Evolutionary conservation across 108 stramenopile species (phyloP).

Genomic region (Mayamaea pseudoterrestris): DNA sequence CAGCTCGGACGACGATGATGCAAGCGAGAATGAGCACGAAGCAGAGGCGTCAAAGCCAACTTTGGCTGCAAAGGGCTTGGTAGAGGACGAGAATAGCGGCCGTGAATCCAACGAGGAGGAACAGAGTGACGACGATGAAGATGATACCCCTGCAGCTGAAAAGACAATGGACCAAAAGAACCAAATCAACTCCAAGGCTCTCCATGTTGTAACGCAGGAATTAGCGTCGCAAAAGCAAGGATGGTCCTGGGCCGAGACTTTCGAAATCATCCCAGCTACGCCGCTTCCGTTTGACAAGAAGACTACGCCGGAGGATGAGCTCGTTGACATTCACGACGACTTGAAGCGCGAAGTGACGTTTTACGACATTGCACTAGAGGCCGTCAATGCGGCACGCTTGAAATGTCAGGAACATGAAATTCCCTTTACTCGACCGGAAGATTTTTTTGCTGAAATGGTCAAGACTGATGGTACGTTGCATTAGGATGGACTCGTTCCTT

Average conservation of each 20-base stretch:
- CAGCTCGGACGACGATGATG: neutral
- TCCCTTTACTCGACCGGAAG: constrained; percentile 83
- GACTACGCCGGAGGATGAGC: constrained; percentile 24
- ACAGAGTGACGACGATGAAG: constrained; percentile 5
- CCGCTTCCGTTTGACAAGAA: constrained; percentile 74
- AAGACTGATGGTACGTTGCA: constrained; percentile 95
- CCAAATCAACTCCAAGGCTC: constrained; percentile 25
- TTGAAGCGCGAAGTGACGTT: constrained; percentile 92
- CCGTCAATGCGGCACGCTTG: constrained; percentile 60
- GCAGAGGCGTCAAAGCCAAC: neutral
- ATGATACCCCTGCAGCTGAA: neutral
- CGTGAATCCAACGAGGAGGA: constrained; percentile 15
- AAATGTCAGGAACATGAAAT: constrained; percentile 43
- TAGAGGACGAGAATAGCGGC: constrained; percentile 4
- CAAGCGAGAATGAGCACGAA: neutral
- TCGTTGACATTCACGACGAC: constrained; percentile 89
- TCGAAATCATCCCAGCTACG: constrained; percentile 45
- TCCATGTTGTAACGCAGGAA: constrained; percentile 21
- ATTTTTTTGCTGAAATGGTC: constrained; percentile 98
- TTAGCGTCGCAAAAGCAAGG: constrained; percentile 16
- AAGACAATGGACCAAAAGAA: neutral
- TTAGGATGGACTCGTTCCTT: neutral
- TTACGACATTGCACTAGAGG: constrained; percentile 88
- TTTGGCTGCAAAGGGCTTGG: neutral
- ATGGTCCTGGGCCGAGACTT: constrained; percentile 69